Base-by-base conservation (phyloP, 2,329 filamentous ascomycete genomes). In the Catunica adiposa region DNA sequence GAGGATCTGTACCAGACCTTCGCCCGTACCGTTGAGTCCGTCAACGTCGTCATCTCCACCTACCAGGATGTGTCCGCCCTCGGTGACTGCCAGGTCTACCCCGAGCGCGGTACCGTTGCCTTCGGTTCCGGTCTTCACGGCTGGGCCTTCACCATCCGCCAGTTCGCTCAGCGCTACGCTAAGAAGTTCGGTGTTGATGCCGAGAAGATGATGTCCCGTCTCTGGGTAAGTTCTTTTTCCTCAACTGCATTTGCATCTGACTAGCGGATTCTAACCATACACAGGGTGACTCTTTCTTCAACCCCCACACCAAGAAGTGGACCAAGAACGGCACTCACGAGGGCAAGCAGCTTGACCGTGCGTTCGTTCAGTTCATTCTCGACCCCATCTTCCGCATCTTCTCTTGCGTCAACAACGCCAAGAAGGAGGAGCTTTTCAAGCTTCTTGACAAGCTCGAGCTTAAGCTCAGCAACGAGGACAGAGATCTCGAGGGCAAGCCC, bases 151-250 rank as follows among this genome's bases (percentile, higher is more conserved):
- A 98, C 92, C 68, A 77, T 97, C 77, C 87, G 92, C 69, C 92
- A 98, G 75, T 98, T 98, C 74, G 92, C 92, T 66, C 73, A 81
- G 70, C 83, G 84, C 68, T 98, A 98, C 73, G 86, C 90, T 75
- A 97, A 97, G 89, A 98, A 98, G 78, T 98, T 98, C 68, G 92
- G 92, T 85, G 92, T 98, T 66, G 90, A 98, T 83, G 89, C 89
- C 74, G 85, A 83, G 78, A 97, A 97, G 88, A 96, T 98, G 92
- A 95, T 97, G 86, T 88, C 96, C 79, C 89, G 92, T 84, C 88
- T 98, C 65, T 98, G 92, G 92, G 83, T 87, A 74, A 72, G 81
- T 67, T 60, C 9, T 9, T 20, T 48, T 7, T 42, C 4, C 5
- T 42, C 38, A 4, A 17, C n/a, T 20, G 38, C 42, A 50, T 50